Evolutionary conservation across 75 land plant species (phyloP).

Genomic region (Selaginella tamariscina): DNA sequence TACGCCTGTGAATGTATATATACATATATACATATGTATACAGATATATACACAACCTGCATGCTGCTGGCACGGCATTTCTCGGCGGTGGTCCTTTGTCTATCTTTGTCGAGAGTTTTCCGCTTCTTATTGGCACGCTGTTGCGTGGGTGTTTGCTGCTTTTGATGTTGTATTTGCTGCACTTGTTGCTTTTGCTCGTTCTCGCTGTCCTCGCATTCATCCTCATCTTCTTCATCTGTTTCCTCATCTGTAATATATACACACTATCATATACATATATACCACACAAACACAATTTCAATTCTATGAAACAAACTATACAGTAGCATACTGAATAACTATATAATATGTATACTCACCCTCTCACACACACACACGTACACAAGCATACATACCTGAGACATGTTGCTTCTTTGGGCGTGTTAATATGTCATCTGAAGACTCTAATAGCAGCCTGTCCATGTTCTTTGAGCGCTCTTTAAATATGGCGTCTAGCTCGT

Average conservation of each 20-base stretch:
- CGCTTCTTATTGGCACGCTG: background rate
- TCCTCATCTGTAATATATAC: slow-evolving; percentile 4
- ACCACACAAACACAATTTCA: no score
- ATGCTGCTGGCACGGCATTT: background rate
- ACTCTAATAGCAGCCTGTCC: slow-evolving; percentile 4
- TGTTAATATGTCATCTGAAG: slow-evolving; percentile 15
- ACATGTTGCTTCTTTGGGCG: slow-evolving; percentile 10
- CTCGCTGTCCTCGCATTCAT: background rate
- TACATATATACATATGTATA: no score
- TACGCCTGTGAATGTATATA: no score
- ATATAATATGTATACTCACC: no score
- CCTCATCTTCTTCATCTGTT: slow-evolving; percentile 1
- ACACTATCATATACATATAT: background rate
- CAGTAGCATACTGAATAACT: no score
- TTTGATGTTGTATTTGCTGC: background rate
- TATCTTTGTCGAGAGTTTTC: slow-evolving; percentile 5
- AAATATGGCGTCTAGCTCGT: slow-evolving; percentile 5
- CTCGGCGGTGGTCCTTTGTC: slow-evolving; percentile 1
- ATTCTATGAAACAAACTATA: no score
- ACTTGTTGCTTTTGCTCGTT: slow-evolving; percentile 19
- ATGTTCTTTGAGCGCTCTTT: slow-evolving; percentile 6
- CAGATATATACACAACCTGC: no score
- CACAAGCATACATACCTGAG: no score
- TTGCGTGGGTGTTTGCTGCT: background rate
- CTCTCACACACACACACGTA: no score